A percentile compares a stretch with the other conserved stretches of the same genome.
phyloP scores from a whole-genome alignment of 1,139 yeast species.

The Zygosaccharomyces sapae region DNA sequence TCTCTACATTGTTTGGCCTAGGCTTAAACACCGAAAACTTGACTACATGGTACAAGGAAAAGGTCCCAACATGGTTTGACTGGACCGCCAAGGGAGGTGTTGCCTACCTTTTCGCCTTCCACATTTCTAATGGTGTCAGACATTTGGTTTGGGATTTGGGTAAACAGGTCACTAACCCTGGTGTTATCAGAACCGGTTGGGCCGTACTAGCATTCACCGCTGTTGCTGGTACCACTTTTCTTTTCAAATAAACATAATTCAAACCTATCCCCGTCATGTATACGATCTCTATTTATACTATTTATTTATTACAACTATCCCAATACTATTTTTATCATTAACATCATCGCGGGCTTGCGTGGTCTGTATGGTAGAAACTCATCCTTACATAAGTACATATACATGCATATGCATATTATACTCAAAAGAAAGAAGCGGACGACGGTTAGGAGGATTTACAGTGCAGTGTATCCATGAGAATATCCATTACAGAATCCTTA shows the following conservation, averaged over 20 bases:
- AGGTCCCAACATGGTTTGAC: conserved; percentile 62
- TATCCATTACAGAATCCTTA: conserved; percentile 37
- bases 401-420: too few relatives aligned
- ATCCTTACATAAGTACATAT: background rate
- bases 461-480: conserved; percentile 23
- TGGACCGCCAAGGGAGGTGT: conserved; percentile 61
- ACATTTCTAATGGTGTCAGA: conserved; percentile 80
- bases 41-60: conserved; percentile 45
- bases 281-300: conserved; percentile 8
- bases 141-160: conserved; percentile 92
- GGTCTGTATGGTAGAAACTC: background rate
- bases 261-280: conserved; percentile 19
- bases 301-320: conserved; percentile 15
- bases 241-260: conserved; percentile 20
- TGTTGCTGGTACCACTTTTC: conserved; percentile 48
- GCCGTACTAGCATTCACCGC: conserved; percentile 71
- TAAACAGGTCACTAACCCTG: conserved; percentile 68
- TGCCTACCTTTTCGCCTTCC: conserved; percentile 85
- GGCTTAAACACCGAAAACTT: conserved; percentile 62
- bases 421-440: too few relatives aligned
- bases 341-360: conserved; percentile 1
- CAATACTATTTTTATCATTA: background rate
- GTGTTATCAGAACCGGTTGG: conserved; percentile 91
- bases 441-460: background rate
- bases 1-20: conserved; percentile 58